Percentiles rank a stretch among this genome's conserved stretches.
Conservation (phyloP, 2,329 filamentous ascomycete genomes). For the Mollisia scopiformis region DNA sequence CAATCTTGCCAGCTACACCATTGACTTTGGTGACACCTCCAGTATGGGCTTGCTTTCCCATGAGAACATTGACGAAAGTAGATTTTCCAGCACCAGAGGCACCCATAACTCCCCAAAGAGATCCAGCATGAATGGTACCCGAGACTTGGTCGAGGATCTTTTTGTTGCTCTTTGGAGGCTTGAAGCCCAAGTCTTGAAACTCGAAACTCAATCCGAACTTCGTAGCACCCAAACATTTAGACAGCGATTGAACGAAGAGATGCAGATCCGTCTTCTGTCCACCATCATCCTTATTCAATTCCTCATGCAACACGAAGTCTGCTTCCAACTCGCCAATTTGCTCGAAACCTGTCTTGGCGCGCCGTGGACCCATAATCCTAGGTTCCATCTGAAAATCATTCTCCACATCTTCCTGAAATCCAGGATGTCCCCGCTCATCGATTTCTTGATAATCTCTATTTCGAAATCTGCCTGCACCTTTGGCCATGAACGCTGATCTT, state of each 20-base stretch:
- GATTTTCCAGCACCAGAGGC: slow-evolving; percentile 62
- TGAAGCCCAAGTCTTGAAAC: slow-evolving; percentile 53
- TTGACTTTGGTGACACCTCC: slow-evolving; percentile 56
- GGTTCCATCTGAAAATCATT: slow-evolving; percentile 22
- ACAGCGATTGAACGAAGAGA: slow-evolving; percentile 55
- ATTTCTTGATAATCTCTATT: slow-evolving; percentile 21
- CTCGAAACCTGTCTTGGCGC: slow-evolving; percentile 26
- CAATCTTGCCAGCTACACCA: slow-evolving; percentile 32
- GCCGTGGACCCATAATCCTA: slow-evolving; percentile 8
- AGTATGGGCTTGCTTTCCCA: slow-evolving; percentile 58
- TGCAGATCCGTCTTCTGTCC: slow-evolving; percentile 42
- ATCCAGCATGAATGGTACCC: slow-evolving; percentile 55
- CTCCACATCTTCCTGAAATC: neutral
- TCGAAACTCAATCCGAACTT: slow-evolving; percentile 57
- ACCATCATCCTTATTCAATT: slow-evolving; percentile 13
- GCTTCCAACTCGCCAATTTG: slow-evolving; percentile 17
- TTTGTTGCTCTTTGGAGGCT: slow-evolving; percentile 46
- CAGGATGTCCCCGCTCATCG: slow-evolving; percentile 11
- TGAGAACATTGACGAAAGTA: slow-evolving; percentile 63
- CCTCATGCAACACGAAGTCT: slow-evolving; percentile 18
- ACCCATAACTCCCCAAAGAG: slow-evolving; percentile 62
- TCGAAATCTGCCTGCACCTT: slow-evolving; percentile 8
- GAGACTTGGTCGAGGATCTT: slow-evolving; percentile 56
- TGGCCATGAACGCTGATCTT: slow-evolving; percentile 1
- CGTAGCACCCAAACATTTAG: slow-evolving; percentile 51